A percentile compares a stretch with the other conserved stretches of the same genome.
These are phyloP conservation scores for Aspergillus texensis DNA, from an alignment of 2,329 filamentous ascomycete species.

Conservation along the genomic window DNA sequence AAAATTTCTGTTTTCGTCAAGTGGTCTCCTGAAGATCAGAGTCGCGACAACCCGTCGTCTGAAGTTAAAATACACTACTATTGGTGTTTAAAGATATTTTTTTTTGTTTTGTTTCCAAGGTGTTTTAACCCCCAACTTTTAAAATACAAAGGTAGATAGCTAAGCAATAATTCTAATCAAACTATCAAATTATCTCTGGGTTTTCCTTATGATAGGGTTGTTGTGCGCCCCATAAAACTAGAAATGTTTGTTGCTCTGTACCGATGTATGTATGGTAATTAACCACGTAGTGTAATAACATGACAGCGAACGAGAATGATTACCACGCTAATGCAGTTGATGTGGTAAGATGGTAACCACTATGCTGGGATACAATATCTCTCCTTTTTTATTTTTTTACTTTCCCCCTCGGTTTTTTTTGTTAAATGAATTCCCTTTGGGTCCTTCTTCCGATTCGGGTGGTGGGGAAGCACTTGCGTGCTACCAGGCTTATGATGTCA, in stretches of 20 bases:
- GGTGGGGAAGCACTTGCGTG: slow-evolving; percentile 19
- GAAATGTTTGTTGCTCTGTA: neutral
- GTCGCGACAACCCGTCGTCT: slow-evolving; percentile 2
- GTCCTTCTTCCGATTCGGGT: neutral
- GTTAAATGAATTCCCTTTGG: neutral
- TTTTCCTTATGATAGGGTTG: neutral
- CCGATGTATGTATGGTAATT: slow-evolving; percentile 13
- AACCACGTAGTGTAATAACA: slow-evolving; percentile 12
- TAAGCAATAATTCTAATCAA: neutral
- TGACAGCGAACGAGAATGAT: slow-evolving; percentile 5
- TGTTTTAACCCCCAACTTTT: neutral
- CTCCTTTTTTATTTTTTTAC: slow-evolving; percentile 6
- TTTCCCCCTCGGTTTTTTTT: neutral
- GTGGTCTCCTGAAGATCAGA: slow-evolving; percentile 32
- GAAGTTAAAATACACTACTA: neutral
- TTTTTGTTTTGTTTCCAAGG: neutral
- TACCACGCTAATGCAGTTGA: slow-evolving; percentile 21
- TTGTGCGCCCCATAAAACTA: neutral
- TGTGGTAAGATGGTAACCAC: slow-evolving; percentile 23
- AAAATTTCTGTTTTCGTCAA: neutral
- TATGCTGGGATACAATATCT: slow-evolving; percentile 18
- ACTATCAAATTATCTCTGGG: neutral
- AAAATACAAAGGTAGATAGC: neutral
- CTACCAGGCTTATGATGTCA: slow-evolving; percentile 25
- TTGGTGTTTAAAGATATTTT: neutral